These are phyloP conservation scores for Protomyces inouyei DNA, from an alignment of 1,139 yeast species.

Conservation along the genomic window DNA sequence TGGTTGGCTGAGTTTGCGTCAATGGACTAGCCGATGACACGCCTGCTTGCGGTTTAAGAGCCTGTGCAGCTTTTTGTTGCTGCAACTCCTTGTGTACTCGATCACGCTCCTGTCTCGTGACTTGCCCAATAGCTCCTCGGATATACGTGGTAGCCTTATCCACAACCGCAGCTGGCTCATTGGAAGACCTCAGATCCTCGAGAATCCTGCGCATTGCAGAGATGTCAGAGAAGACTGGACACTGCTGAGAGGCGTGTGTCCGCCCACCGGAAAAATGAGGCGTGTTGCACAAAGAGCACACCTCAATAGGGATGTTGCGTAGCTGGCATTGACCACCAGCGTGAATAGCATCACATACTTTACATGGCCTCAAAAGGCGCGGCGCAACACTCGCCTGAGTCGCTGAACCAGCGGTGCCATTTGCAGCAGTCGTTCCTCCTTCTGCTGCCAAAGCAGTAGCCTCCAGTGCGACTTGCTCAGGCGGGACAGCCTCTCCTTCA, in stretches of 20 bases:
- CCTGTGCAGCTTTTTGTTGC: neutral
- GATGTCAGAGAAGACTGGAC: constrained; percentile 10
- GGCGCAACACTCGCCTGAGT: neutral
- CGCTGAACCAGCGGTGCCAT: neutral
- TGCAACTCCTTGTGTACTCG: neutral
- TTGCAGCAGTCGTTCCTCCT: neutral
- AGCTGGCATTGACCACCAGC: constrained; percentile 22
- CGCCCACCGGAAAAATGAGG: constrained; percentile 16
- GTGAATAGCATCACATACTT: constrained; percentile 5
- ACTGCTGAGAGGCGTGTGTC: neutral
- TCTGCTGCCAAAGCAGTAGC: neutral
- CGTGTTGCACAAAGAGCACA: constrained; percentile 13
- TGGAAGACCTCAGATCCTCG: constrained; percentile 13
- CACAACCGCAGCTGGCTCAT: constrained; percentile 14
- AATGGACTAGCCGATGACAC: too few species aligned
- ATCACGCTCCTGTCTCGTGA: constrained; percentile 7
- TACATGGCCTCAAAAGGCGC: neutral
- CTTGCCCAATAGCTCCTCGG: constrained; percentile 4
- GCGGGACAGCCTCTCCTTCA: neutral
- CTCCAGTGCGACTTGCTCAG: neutral
- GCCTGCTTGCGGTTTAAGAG: neutral
- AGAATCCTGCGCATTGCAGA: constrained; percentile 5
- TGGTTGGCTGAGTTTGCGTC: too few species aligned
- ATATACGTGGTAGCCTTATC: constrained; percentile 18
- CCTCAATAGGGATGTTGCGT: constrained; percentile 18